A percentile compares a stretch with the other conserved stretches of the same genome.
Evolutionary conservation across 2,329 filamentous ascomycete species (phyloP).

Genomic region (Didymella keratinophila): DNA sequence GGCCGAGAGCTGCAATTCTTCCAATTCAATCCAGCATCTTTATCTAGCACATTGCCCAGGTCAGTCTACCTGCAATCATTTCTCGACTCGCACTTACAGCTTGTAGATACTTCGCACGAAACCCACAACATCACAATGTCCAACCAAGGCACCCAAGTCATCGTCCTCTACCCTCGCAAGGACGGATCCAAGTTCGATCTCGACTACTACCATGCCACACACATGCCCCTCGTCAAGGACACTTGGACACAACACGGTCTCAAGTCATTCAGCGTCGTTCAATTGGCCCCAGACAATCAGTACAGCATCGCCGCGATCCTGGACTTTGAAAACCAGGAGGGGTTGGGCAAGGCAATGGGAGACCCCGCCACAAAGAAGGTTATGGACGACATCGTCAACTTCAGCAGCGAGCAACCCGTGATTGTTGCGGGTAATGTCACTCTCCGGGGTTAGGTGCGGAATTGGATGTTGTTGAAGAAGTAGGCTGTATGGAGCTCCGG

Average conservation of each 20-base stretch:
- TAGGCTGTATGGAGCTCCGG: constrained; percentile 15
- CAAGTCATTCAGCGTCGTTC: constrained; percentile 33
- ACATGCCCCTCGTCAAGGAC: constrained; percentile 57
- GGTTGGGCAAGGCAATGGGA: constrained; percentile 30
- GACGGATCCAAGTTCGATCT: constrained; percentile 56
- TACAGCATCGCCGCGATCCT: constrained; percentile 31
- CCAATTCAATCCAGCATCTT: not conserved
- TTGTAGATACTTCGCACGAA: not conserved
- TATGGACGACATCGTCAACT: constrained; percentile 47
- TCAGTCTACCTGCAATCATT: not conserved
- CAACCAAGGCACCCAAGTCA: constrained; percentile 22
- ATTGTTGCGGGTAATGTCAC: constrained; percentile 34
- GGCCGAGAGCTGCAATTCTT: constrained; percentile 1
- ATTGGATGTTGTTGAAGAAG: constrained; percentile 1
- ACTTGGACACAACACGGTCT: constrained; percentile 54
- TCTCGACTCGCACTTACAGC: not conserved
- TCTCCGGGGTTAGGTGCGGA: constrained; percentile 17
- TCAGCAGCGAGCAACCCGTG: constrained; percentile 49
- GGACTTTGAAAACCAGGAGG: constrained; percentile 39
- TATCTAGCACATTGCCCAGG: not conserved
- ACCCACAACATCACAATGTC: constrained; percentile 25
- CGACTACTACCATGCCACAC: constrained; percentile 58
- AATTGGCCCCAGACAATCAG: constrained; percentile 32
- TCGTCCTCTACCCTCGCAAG: constrained; percentile 54
- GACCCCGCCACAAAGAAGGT: constrained; percentile 43